Base-by-base conservation (phyloP, 768 basidiomycete species). In the Boletus rufocinnamomeus region DNA sequence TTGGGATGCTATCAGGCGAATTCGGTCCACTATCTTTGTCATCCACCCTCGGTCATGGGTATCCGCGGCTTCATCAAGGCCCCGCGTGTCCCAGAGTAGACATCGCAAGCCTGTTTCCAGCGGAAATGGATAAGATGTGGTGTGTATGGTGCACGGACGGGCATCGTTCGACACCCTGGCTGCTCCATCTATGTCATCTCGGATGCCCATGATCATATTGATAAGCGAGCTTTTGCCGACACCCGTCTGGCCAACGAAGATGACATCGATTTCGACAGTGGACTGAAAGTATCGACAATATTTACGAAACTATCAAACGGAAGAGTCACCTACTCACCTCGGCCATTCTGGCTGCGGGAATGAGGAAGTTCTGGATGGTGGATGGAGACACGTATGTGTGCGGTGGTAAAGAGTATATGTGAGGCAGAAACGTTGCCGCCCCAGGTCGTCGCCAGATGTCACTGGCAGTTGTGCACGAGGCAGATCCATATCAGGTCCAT, bases 71-170 rank as follows among this genome's bases (percentile, higher is more conserved):
- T 69, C 68, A 21, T 66, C 56, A 21, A 69, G 64, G 41, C 68
- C 68, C 1, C 64, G 69, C 21, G 67, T 69, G 47, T 69, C 68
- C 68, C 68, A 69, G 19, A 69, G 69, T 17, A 34, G 34, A 30
- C 55, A 69, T 38, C 48, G 51, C 50, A 58, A 19, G 30, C 40
- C 56, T 7, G 47, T 4, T 30, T 10, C 64, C 17, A 60, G 54
- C 6, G 41, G 19, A 4, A 6, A n/a, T 28, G 41, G 2, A 45
- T 69, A 69, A 7, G 51, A 14, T 27, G 25, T 48, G 5, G 61
- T 50, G 0, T 58, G 55, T 25, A 2, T 11, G 34, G 69, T 71
- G 46, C 69, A 69, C 11, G 69, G 64, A 38, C 5, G 46, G 25
- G 60, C 53, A 45, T 61, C 56, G 38, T 57, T 58, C 23, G 69